Conservation (phyloP, 176 grass and related monocot species). For the Musa beccarii region DNA sequence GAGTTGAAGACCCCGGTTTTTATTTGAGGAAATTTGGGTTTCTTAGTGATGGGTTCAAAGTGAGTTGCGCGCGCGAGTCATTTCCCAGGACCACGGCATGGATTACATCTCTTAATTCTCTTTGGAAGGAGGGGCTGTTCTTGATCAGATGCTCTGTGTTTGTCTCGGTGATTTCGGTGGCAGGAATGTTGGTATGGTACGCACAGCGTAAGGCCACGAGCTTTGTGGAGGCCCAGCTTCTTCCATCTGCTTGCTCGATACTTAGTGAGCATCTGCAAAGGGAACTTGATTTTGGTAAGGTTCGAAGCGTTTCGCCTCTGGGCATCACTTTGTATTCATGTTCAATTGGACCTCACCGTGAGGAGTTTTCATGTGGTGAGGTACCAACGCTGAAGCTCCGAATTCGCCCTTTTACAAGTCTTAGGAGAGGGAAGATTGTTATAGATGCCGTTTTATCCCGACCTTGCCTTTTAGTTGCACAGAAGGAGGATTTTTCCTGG, state of each 20-base stretch:
- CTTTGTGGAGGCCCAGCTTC: slow-evolving; percentile 69
- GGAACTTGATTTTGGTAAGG: slow-evolving; percentile 72
- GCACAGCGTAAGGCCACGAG: slow-evolving; percentile 51
- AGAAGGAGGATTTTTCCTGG: slow-evolving; percentile 92
- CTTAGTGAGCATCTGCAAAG: slow-evolving; percentile 72
- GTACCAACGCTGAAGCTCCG: slow-evolving; percentile 66
- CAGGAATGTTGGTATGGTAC: slow-evolving; percentile 72
- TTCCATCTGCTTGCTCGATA: slow-evolving; percentile 66
- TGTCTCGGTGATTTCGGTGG: slow-evolving; percentile 58
- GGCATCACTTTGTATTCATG: slow-evolving; percentile 87
- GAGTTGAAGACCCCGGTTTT: neutral
- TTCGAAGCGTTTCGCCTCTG: slow-evolving; percentile 70
- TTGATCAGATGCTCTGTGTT: slow-evolving; percentile 77
- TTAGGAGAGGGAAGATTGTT: slow-evolving; percentile 71
- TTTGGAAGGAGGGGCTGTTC: slow-evolving; percentile 91
- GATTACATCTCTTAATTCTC: slow-evolving; percentile 41
- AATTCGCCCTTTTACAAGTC: slow-evolving; percentile 66
- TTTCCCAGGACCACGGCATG: slow-evolving; percentile 37
- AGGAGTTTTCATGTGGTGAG: slow-evolving; percentile 85
- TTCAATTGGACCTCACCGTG: slow-evolving; percentile 72
- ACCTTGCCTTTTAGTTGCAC: slow-evolving; percentile 64
- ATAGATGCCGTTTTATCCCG: slow-evolving; percentile 72
- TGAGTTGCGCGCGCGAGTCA: slow-evolving; percentile 18
- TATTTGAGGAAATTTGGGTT: slow-evolving; percentile 27
- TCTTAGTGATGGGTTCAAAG: slow-evolving; percentile 33